phyloP scores from a whole-genome alignment of 805 yeast genomes.

The Scheffersomyces spartinae region DNA sequence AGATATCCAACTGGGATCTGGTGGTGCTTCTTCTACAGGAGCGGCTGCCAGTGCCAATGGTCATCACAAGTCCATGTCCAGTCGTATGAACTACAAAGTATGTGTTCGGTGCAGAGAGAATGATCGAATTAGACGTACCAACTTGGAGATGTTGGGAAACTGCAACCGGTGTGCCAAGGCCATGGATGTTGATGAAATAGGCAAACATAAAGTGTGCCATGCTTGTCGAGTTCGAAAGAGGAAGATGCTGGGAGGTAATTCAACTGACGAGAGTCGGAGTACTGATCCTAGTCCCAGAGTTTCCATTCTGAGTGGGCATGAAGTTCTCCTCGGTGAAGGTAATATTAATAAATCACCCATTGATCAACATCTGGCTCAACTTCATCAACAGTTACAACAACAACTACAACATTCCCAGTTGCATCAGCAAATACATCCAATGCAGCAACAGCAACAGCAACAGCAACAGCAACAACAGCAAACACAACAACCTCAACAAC shows the following conservation, averaged over 20 bases:
- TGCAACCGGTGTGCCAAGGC: slow-evolving; percentile 53
- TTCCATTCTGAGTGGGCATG: slow-evolving; percentile 9
- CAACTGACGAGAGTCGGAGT: not conserved
- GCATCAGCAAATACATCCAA: slow-evolving; percentile 3
- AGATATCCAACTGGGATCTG: too few species aligned
- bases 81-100: slow-evolving; percentile 53
- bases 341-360: too few species aligned
- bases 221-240: slow-evolving; percentile 45
- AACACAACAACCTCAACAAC: slow-evolving; percentile 3
- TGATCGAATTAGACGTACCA: slow-evolving; percentile 45
- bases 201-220: slow-evolving; percentile 45
- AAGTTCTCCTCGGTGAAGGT: slow-evolving; percentile 13
- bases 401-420: slow-evolving; percentile 1
- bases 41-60: slow-evolving; percentile 5
- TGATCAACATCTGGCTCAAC: not conserved
- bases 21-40: too few species aligned
- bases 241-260: slow-evolving; percentile 15
- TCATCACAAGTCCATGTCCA: too few species aligned
- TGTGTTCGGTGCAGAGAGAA: slow-evolving; percentile 53
- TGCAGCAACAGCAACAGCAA: not conserved
- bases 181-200: slow-evolving; percentile 32
- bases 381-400: slow-evolving; percentile 2
- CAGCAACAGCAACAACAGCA: slow-evolving; percentile 4
- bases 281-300: slow-evolving; percentile 6
- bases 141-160: slow-evolving; percentile 44